These are phyloP conservation scores for Aspergillus pseudoviridinutans DNA, from an alignment of 2,329 filamentous ascomycete genomes.

Conservation along the genomic window DNA sequence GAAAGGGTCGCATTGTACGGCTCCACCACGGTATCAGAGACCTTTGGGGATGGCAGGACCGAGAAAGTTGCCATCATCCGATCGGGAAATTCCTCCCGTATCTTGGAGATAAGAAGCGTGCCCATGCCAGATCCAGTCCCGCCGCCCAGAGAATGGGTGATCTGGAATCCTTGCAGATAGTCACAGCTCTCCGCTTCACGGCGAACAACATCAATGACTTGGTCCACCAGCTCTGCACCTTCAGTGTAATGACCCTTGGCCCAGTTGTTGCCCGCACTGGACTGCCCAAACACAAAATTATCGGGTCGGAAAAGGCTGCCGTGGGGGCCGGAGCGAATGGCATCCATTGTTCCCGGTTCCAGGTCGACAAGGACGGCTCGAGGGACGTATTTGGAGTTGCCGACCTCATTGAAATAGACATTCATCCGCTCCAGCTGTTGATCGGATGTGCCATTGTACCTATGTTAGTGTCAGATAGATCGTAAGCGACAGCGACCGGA, in stretches of 20 bases:
- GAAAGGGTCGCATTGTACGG: slow-evolving; percentile 99
- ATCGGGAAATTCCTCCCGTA: slow-evolving; percentile 99
- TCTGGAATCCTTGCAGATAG: slow-evolving; percentile 99
- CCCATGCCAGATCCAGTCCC: slow-evolving; percentile 99
- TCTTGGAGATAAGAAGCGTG: slow-evolving; percentile 99
- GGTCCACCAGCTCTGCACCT: slow-evolving; percentile 97
- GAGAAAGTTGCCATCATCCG: slow-evolving; percentile 99
- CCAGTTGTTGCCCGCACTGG: slow-evolving; percentile 99
- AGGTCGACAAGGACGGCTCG: slow-evolving; percentile 99
- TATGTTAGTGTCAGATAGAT: slow-evolving; percentile 33
- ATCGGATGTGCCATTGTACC: slow-evolving; percentile 96
- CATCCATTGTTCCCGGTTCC: slow-evolving; percentile 99
- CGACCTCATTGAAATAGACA: slow-evolving; percentile 97
- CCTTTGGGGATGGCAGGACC: slow-evolving; percentile 97
- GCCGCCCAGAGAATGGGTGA: slow-evolving; percentile 99
- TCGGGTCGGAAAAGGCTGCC: slow-evolving; percentile 99
- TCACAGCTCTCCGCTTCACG: slow-evolving; percentile 98
- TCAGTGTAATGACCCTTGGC: slow-evolving; percentile 99
- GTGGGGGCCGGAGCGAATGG: slow-evolving; percentile 95
- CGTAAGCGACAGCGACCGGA: slow-evolving; percentile 5
- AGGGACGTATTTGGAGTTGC: slow-evolving; percentile 98
- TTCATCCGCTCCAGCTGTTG: slow-evolving; percentile 99
- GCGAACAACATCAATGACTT: slow-evolving; percentile 96
- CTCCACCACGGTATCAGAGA: slow-evolving; percentile 99
- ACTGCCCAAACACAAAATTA: slow-evolving; percentile 99